Evolutionary conservation across 2,329 filamentous ascomycete species (phyloP), one percentile per base, ranked within the genome.

Genomic region (Neophaeococcomyces aloes): DNA sequence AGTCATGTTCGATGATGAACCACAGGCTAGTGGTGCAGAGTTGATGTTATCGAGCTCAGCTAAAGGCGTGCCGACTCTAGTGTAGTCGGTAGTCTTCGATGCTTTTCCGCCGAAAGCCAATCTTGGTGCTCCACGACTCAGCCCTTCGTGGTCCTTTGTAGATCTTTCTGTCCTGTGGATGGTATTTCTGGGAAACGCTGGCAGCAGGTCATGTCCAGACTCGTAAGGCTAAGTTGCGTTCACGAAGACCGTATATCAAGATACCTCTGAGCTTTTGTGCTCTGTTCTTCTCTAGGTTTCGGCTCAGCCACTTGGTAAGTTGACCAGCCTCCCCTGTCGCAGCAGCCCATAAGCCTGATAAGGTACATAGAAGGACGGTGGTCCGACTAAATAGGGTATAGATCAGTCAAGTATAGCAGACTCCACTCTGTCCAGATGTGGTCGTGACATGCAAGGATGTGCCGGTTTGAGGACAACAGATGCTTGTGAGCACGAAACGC

Each of bases 391-490:
- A 17, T 34, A 15, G 13, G 27, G 39, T 29, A 34, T 11, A 27
- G 11, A 34, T 21, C 15, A 17, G 7, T 11, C n/a, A 17, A 10
- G 25, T 30, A 29, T 27, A 2, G 14, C 21, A n/a, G 19, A 27
- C 18, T 18, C 30, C 30, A 17, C 13, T 34, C 14, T 17, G 30
- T 29, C 29, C 31, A 31, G 25, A 15, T 15, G 30, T 34, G 30
- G 30, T 27, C 31, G 39, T 34, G 35, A 42, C 39, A 35, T 29
- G 23, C 31, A 34, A 42, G 39, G 31, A 42, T 42, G 3, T 18
- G 14, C 29, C 17, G 30, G n/a, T n/a, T 11, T 15, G 4, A 13
- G 18, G 18, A 18, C 25, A 7, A 7, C 30, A 18, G 19, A 15
- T 18, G 25, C 19, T 27, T 19, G 39, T 19, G 18, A 35, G 39